Base-by-base conservation (phyloP, 805 yeast species). In the Alloascoidea africana region DNA sequence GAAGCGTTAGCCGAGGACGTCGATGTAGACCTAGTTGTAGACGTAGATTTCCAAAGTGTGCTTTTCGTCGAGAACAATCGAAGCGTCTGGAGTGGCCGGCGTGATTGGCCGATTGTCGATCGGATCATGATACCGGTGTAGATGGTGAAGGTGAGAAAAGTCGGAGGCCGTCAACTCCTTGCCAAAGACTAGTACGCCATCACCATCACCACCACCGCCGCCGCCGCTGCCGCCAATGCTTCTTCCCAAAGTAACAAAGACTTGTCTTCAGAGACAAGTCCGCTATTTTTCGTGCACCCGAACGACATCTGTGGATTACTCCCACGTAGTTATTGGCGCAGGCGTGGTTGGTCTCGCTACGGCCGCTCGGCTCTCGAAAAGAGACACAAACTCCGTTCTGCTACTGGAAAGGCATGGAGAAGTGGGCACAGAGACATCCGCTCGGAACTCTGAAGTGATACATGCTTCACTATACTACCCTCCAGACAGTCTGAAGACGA, bases 401-500 rank as follows among this genome's bases (percentile, higher is more conserved):
- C 51, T 87, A 5, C 53, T 86, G 2, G 96, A 86, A 47, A 73
- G 79, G 48, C 73, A 85, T 52, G 53, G 57, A 1, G 62, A 62
- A 27, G 52, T 73, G 36, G 96, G 95, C 1, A 67, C 70, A 45
- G 96, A 86, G 48, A 84, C 94, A 0, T 78, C 93, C 4, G 69
- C 89, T n/a, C 62, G 96, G 38, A 86, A 86, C 60, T 81, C 94
- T 2, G 96, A 87, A 50, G 96, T 87, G 17, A 78, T 86, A 16
- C 96, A 86, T 56, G 94, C 94, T 0, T 96, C 95, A 0, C 49
- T 86, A 4, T 87, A 87, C 52, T 80, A 82, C 49, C 93, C 94
- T 0, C 57, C 61, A 5, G 69, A 70, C 41, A 66, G 80, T 2
- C 60, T 87, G 38, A 79, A 83, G 50, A 72, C 83, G 0, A 56